phyloP scores from a whole-genome alignment of 2,329 filamentous ascomycete genomes.

The Colletotrichum sp. region DNA sequence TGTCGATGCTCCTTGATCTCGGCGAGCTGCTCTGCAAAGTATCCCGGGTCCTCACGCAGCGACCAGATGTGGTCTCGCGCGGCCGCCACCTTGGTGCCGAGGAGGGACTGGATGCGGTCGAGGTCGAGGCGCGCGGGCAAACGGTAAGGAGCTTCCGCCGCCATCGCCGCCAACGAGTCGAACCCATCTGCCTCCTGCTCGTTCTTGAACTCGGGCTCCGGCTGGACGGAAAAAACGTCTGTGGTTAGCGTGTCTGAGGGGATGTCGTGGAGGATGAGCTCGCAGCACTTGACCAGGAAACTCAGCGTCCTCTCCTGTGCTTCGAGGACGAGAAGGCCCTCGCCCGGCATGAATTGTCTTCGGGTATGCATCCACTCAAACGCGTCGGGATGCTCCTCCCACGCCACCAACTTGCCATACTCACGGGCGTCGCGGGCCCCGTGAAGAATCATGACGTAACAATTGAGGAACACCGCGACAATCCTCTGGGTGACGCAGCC shows the following conservation, averaged over 20 bases:
- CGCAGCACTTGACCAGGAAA: constrained; percentile 55
- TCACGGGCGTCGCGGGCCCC: not conserved
- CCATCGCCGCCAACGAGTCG: constrained; percentile 41
- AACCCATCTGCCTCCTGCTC: constrained; percentile 35
- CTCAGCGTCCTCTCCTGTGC: constrained; percentile 49
- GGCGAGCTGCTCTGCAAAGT: constrained; percentile 51
- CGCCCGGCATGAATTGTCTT: constrained; percentile 44
- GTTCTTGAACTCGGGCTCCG: constrained; percentile 37
- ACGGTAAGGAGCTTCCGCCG: constrained; percentile 58
- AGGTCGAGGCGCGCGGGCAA: constrained; percentile 52
- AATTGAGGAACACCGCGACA: constrained; percentile 27
- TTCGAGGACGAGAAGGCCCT: constrained; percentile 55
- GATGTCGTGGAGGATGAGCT: constrained; percentile 55
- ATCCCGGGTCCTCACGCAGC: constrained; percentile 63
- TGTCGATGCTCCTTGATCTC: constrained; percentile 51
- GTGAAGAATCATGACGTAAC: not conserved
- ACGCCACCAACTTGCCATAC: constrained; percentile 34
- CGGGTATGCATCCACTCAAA: constrained; percentile 16
- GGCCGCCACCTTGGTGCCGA: constrained; percentile 42
- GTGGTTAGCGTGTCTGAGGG: constrained; percentile 29
- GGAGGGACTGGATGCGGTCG: constrained; percentile 43
- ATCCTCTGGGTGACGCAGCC: constrained; percentile 28
- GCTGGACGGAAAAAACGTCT: constrained; percentile 35
- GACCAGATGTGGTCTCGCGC: constrained; percentile 59
- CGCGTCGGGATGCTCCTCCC: constrained; percentile 35